Evolutionary conservation across 2,329 filamentous ascomycete genomes (phyloP).

Genomic region (Trichoderma koningiopsis): DNA sequence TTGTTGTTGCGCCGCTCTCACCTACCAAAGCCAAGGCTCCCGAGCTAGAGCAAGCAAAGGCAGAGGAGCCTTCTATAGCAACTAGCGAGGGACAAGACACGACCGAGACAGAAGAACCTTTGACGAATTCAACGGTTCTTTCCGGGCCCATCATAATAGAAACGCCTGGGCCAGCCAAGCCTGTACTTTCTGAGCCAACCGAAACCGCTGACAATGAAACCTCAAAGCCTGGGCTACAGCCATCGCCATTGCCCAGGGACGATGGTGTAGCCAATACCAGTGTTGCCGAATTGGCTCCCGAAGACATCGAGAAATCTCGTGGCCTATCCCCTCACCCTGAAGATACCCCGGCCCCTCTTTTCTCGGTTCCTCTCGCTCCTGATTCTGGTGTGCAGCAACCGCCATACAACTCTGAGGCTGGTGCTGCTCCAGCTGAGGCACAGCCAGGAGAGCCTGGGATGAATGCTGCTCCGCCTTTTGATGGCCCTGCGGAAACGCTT

Average conservation of each 20-base stretch:
- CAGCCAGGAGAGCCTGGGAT: slow-evolving; percentile 14
- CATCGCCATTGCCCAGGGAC: slow-evolving; percentile 2
- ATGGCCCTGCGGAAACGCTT: slow-evolving; percentile 27
- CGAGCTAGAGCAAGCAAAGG: not conserved
- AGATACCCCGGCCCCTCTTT: slow-evolving; percentile 68
- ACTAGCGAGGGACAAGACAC: not conserved
- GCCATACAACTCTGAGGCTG: slow-evolving; percentile 26
- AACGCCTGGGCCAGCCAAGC: not conserved
- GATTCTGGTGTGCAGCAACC: slow-evolving; percentile 35
- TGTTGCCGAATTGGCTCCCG: slow-evolving; percentile 20
- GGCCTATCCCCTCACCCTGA: slow-evolving; percentile 60
- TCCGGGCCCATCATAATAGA: slow-evolving; percentile 10
- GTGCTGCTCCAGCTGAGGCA: slow-evolving; percentile 5
- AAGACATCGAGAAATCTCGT: slow-evolving; percentile 29
- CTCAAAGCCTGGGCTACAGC: slow-evolving; percentile 4
- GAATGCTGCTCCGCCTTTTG: slow-evolving; percentile 17
- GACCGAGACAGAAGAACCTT: not conserved
- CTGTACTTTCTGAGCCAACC: not conserved
- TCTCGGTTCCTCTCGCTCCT: slow-evolving; percentile 38
- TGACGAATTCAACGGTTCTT: not conserved
- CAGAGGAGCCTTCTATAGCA: not conserved
- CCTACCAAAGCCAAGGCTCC: slow-evolving; percentile 45
- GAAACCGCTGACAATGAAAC: not conserved
- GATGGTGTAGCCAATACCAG: slow-evolving; percentile 24
- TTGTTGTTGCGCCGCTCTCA: slow-evolving; percentile 61